A percentile compares a stretch with the other conserved stretches of the same genome.
These are phyloP conservation scores for Diplogelasinospora grovesii DNA, from an alignment of 495 filamentous ascomycete species.

Conservation along the genomic window DNA sequence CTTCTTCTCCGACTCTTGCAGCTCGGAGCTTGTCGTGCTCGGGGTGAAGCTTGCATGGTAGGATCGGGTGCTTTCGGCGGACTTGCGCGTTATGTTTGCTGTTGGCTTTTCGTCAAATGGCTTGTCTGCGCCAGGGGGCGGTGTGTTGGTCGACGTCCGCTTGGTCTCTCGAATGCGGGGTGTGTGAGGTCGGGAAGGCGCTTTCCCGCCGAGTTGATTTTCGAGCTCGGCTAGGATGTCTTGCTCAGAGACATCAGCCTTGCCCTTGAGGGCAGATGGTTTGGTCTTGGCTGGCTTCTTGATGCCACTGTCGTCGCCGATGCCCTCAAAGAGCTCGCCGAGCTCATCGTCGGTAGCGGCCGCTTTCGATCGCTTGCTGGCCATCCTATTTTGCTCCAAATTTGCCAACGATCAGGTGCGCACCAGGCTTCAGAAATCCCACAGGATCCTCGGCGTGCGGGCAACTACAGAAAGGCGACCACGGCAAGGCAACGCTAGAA, in stretches of 20 bases:
- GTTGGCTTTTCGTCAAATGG: constrained; percentile 13
- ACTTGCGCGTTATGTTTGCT: constrained; percentile 53
- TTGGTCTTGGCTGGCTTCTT: constrained; percentile 46
- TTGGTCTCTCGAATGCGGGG: constrained; percentile 67
- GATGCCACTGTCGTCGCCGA: constrained; percentile 46
- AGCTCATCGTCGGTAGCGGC: constrained; percentile 69
- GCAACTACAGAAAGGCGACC: no score
- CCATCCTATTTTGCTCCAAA: no score
- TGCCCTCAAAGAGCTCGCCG: constrained; percentile 70
- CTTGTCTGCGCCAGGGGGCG: constrained; percentile 45
- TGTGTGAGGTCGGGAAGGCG: constrained; percentile 71
- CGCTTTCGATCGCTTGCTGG: constrained; percentile 35
- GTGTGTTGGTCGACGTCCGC: constrained; percentile 50
- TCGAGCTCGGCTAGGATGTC: constrained; percentile 85
- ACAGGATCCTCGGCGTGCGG: no score
- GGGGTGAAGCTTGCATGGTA: constrained; percentile 54
- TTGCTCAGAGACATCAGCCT: constrained; percentile 41
- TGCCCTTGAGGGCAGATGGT: constrained; percentile 38
- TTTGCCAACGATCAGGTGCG: no score
- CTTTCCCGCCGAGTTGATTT: constrained; percentile 58
- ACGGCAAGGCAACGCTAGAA: no score
- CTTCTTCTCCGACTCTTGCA: constrained; percentile 47
- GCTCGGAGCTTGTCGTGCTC: constrained; percentile 44
- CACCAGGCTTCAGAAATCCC: no score
- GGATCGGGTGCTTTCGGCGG: constrained; percentile 65